phyloP scores from a whole-genome alignment of 495 filamentous ascomycete genomes.

The Annulohypoxylon stygium region DNA sequence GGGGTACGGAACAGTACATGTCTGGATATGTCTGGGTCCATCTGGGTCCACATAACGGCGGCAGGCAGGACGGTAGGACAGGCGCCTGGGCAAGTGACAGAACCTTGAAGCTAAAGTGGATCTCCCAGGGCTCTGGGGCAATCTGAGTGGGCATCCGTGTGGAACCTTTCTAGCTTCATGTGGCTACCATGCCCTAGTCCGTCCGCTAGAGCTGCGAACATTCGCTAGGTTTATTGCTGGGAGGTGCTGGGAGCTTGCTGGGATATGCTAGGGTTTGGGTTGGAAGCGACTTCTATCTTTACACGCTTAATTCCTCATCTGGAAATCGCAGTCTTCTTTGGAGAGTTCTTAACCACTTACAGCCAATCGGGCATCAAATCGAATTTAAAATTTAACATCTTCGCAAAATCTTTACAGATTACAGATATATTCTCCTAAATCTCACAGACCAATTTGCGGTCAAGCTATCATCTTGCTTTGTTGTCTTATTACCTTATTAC shows the following conservation, averaged over 20 bases:
- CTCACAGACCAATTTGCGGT: slow-evolving; percentile 10
- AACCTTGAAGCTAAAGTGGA: slow-evolving; percentile 15
- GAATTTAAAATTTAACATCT: not conserved
- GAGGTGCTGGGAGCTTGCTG: too few species aligned
- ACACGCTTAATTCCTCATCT: slow-evolving; percentile 27
- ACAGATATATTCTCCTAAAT: not conserved
- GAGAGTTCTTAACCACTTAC: slow-evolving; percentile 11
- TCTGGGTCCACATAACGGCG: not conserved
- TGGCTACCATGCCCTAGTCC: slow-evolving; percentile 38
- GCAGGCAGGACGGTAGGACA: not conserved
- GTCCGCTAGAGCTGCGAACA: slow-evolving; percentile 37
- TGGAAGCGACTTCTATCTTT: slow-evolving; percentile 31
- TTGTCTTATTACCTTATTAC: not conserved
- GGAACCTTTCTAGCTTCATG: slow-evolving; percentile 32
- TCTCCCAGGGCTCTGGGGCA: slow-evolving; percentile 31
- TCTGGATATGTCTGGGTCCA: not conserved
- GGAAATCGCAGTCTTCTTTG: slow-evolving; percentile 21
- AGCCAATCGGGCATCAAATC: slow-evolving; percentile 6
- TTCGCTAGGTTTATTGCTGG: slow-evolving; percentile 7
- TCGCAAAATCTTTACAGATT: slow-evolving; percentile 7
- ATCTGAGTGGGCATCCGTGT: slow-evolving; percentile 30
- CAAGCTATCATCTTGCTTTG: not conserved
- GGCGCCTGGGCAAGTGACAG: not conserved
- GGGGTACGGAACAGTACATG: slow-evolving; percentile 17
- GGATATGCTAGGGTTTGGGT: slow-evolving; percentile 25